Base-by-base conservation (phyloP, 768 basidiomycete species). In the Lactifluus subvellereus region DNA sequence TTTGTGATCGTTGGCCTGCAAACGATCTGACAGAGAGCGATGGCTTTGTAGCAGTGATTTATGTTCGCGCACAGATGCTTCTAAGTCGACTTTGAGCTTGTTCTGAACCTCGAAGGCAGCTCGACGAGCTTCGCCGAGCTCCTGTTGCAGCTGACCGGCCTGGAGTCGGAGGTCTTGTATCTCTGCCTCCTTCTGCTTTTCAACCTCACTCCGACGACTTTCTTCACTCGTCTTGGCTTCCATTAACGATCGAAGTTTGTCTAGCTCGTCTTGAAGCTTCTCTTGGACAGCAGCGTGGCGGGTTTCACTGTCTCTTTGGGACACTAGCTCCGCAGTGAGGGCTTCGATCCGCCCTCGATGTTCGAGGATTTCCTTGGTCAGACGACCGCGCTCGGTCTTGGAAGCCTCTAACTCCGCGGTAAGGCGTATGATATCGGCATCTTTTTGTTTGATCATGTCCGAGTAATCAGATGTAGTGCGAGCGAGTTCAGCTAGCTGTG, bases 221-320 rank as follows among this genome's bases (percentile, higher is more conserved):
- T 94, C 94, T 72, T 98, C 94, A 30, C 85, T 87, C 0, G 87
- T 82, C 73, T 94, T 97, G 1, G 90, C 89, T 51, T 87, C 86
- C 77, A 97, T 83, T 14, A 90, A 76, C n/a, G 82, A 77, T 7
- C 94, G 87, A 8, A 98, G 79, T 64, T 91, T 88, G 69, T 96
- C 94, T 11, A 97, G 77, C 73, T 97, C 95, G 45, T 79, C 82
- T 69, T 91, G 86, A 2, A 96, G 77, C 69, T 86, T 89, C 32
- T 76, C 76, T 32, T 83, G 84, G 3, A 80, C 75, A 5, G 67
- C 68, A 10, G 75, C 71, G 2, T 76, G 74, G 40, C 80, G 76
- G 74, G 86, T 72, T 45, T 78, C 77, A 53, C 84, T 85, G 37
- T 79, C 77, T 60, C 79, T 84, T 69, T 84, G 84, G 6, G 82